Conservation (phyloP, 1,139 yeast genomes). For the Geotrichum aggregatum region DNA sequence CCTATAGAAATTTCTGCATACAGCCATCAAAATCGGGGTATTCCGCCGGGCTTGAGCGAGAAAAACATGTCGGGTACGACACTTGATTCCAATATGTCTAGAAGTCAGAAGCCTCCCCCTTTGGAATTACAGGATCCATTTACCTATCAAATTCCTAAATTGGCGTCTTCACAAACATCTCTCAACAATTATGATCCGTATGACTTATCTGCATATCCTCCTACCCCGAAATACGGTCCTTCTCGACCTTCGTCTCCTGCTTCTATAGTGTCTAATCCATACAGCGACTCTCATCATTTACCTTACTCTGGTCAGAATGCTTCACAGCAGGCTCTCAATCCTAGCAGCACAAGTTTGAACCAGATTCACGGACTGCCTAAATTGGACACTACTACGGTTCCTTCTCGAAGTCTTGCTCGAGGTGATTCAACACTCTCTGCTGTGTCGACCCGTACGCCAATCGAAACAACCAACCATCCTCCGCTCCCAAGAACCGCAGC, state of each 20-base stretch:
- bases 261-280: constrained; percentile 11
- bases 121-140: constrained; percentile 13
- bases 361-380: background rate
- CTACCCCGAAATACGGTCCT: constrained; percentile 20
- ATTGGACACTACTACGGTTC: constrained; percentile 1
- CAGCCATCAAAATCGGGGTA: constrained; percentile 19
- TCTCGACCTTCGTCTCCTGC: constrained; percentile 17
- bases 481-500: constrained; percentile 12
- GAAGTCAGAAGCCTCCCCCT: constrained; percentile 5
- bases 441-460: constrained; percentile 16
- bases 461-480: background rate
- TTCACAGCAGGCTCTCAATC: constrained; percentile 15
- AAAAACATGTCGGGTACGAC: constrained; percentile 1
- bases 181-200: constrained; percentile 18
- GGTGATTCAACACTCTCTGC: constrained; percentile 11
- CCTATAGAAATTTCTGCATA: constrained; percentile 4
- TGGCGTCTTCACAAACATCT: constrained; percentile 16
- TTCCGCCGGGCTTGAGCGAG: background rate
- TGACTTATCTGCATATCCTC: constrained; percentile 18
- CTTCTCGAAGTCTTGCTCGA: constrained; percentile 4
- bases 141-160: constrained; percentile 9
- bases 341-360: constrained; percentile 12
- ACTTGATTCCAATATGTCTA: constrained; percentile 14
- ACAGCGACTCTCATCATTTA: constrained; percentile 15
- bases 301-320: background rate